Evolutionary conservation across 495 filamentous ascomycete genomes (phyloP), one percentile per base, ranked within the genome.

Genomic region (Cryomyces minteri): DNA sequence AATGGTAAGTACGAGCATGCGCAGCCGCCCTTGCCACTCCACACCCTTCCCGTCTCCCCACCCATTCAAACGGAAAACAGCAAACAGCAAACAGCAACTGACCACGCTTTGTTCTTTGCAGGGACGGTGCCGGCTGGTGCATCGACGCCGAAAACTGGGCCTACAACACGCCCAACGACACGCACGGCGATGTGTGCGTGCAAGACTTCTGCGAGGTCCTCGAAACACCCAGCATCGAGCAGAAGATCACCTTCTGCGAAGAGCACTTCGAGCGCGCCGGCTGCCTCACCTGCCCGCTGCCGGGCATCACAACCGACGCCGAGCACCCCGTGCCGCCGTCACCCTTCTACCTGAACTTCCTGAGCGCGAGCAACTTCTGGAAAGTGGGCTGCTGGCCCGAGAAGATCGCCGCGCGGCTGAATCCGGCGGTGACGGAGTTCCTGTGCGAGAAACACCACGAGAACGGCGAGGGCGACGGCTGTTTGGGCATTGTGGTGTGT

Each of bases 201-300:
- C 90, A 98, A 65, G 90, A 98, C 61, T 96, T 86, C 59, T 96
- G 88, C 68, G 88, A 93, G 55, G 79, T 98, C 12, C 61, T 79
- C 36, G 74, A 86, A 55, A 74, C 70, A 5, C 62, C 71, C 47
- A 82, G 80, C 48, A 86, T 98, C 46, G 67, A 76, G 41, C 74
- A 76, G 59, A 98, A 98, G 69, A 79, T 94, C 43, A 55, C 67
- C 39, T 76, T 78, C 50, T 76, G 77, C 36, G 72, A 67, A 40
- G 76, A 79, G 25, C 84, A 93, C 49, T 72, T 94, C 30, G 72
- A 77, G 56, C 75, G 86, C 5, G 76, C 88, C 0, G 76, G 76
- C 5, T 56, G 67, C 43, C 62, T 58, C 38, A 55, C 65, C 4
- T 63, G 55, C 32, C 51, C 50, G 5, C 29, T 64, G 5, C 59